Evolutionary conservation across 805 yeast genomes (phyloP), one percentile per base, ranked within the genome.

Genomic region (Starmerella stigmatis): DNA sequence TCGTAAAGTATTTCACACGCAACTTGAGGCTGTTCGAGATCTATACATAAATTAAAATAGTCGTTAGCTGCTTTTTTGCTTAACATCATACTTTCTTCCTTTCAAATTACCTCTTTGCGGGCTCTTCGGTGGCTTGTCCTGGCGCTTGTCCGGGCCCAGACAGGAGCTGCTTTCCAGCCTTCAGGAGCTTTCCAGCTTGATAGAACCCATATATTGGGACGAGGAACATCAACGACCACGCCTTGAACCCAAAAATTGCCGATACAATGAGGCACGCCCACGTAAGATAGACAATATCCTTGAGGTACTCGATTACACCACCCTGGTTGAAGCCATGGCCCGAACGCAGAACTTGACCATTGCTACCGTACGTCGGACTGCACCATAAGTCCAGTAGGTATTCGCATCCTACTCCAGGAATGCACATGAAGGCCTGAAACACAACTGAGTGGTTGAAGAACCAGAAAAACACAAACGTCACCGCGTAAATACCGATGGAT

Each of bases 281-380:
- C 3, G 86, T 79, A 37, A 81, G 60, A 57, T 81, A 81, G 48
- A 82, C 64, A 11, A 80, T 60, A 57, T 82, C 92, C 57, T 78
- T 78, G 68, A 81, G 64, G 65, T 78, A 81, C 61, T 82, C 89
- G 30, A 78, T 78, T 32, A 82, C 65, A 0, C 92, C 92, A 3
- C 62, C 57, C 48, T 75, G 82, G 45, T 62, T 62, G 47, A 81
- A 68, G 55, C 82, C 83, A 25, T 71, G 73, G 2, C 88, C 89
- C 1, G 81, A 60, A 11, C 61, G 63, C 3, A 72, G 57, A 39
- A 81, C 64, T 43, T 69, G 68, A 22, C 41, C 35, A 16, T 23
- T 27, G 2, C 72, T 71, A 36, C 71, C 71, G 56, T 66, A 79
- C 26, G 49, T 61, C 2, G 89, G 88, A 44, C 86, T 63, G 3